A percentile compares a stretch with the other conserved stretches of the same genome.
Evolutionary conservation across 2,329 filamentous ascomycete genomes (phyloP).

Genomic region (Thielaviopsis ethacetica): DNA sequence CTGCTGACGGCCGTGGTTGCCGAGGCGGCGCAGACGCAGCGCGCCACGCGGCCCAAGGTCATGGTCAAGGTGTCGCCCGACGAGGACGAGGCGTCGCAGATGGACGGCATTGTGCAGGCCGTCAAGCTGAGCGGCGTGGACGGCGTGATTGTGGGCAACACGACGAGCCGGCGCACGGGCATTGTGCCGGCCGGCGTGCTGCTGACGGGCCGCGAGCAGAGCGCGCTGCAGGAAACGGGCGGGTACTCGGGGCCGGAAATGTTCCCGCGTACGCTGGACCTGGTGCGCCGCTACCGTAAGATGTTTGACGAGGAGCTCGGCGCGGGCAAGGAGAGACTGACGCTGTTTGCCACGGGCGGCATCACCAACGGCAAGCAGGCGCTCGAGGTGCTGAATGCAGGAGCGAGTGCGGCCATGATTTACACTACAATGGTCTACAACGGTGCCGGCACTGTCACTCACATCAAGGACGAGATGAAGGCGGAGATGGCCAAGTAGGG

Average conservation of each 20-base stretch:
- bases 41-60: slow-evolving; percentile 54
- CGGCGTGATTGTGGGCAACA: slow-evolving; percentile 94
- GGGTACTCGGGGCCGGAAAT: slow-evolving; percentile 85
- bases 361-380: slow-evolving; percentile 82
- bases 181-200: slow-evolving; percentile 50
- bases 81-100: slow-evolving; percentile 70
- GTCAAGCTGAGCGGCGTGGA: slow-evolving; percentile 75
- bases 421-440: slow-evolving; percentile 63
- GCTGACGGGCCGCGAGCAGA: slow-evolving; percentile 49
- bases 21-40: slow-evolving; percentile 51
- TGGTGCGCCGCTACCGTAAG: slow-evolving; percentile 66
- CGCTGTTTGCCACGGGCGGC: slow-evolving; percentile 85
- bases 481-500: slow-evolving; percentile 20
- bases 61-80: slow-evolving; percentile 99
- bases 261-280: slow-evolving; percentile 60
- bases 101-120: slow-evolving; percentile 76
- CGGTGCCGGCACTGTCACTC: slow-evolving; percentile 45
- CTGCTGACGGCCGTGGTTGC: slow-evolving; percentile 71
- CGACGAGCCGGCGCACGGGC: slow-evolving; percentile 61
- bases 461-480: slow-evolving; percentile 48
- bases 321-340: slow-evolving; percentile 39
- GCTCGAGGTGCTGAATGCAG: slow-evolving; percentile 65
- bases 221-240: slow-evolving; percentile 57
- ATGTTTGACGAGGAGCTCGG: slow-evolving; percentile 37
- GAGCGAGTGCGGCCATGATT: slow-evolving; percentile 78